Percentiles rank a stretch among this genome's conserved stretches.
phyloP scores from a whole-genome alignment of 2,329 filamentous ascomycete species.

The Epichloe elymi region DNA sequence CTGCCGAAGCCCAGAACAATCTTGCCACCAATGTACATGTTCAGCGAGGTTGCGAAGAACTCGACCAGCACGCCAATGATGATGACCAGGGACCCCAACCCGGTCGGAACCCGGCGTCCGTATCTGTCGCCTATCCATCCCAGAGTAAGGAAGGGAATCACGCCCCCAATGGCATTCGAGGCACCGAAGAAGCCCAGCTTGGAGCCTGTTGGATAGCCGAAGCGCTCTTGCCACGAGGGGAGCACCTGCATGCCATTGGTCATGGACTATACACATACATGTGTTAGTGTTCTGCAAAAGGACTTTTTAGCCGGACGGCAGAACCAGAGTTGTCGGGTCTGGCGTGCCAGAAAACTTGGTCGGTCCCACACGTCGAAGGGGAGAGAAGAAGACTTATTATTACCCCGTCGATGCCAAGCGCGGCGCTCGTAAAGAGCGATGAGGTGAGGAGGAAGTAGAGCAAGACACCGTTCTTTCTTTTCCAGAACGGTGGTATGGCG shows the following conservation, averaged over 20 bases:
- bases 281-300: neutral
- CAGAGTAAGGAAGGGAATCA: slow-evolving; percentile 23
- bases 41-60: slow-evolving; percentile 21
- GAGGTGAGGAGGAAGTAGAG: slow-evolving; percentile 30
- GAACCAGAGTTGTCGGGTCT: neutral
- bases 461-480: slow-evolving; percentile 27
- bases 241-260: slow-evolving; percentile 28
- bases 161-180: slow-evolving; percentile 25
- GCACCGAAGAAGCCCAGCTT: slow-evolving; percentile 26
- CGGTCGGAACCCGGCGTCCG: slow-evolving; percentile 22
- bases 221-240: slow-evolving; percentile 23
- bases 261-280: slow-evolving; percentile 16
- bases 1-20: slow-evolving; percentile 24
- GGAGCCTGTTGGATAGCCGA: slow-evolving; percentile 24
- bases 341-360: neutral
- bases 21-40: slow-evolving; percentile 26
- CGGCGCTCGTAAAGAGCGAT: slow-evolving; percentile 27
- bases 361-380: neutral
- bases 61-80: slow-evolving; percentile 23
- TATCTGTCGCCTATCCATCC: slow-evolving; percentile 22
- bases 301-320: neutral
- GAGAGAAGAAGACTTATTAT: slow-evolving; percentile 6
- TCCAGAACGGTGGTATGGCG: slow-evolving; percentile 20
- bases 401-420: slow-evolving; percentile 29
- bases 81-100: slow-evolving; percentile 25